Conservation (phyloP, 768 basidiomycete species). For the Guyanaporus albipodus region DNA sequence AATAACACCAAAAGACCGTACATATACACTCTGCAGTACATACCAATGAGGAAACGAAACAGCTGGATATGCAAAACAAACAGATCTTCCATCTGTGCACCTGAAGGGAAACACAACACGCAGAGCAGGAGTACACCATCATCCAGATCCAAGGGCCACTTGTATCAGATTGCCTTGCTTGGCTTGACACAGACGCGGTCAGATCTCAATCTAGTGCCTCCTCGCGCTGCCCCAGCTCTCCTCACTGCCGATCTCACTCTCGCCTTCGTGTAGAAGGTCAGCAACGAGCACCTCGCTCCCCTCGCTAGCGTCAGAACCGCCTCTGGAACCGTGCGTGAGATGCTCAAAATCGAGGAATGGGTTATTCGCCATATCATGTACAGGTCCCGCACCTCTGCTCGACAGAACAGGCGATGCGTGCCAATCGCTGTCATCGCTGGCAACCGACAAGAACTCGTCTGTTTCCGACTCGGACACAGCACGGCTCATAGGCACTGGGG, state of each 20-base stretch:
- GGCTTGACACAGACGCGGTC: not conserved
- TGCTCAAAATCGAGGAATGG: slow-evolving; percentile 26
- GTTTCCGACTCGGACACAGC: slow-evolving; percentile 19
- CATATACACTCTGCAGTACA: no score
- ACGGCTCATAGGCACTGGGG: slow-evolving; percentile 19
- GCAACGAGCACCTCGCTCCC: slow-evolving; percentile 18
- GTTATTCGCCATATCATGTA: slow-evolving; percentile 11
- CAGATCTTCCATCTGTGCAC: not conserved
- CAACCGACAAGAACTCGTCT: slow-evolving; percentile 26
- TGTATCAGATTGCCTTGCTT: no score
- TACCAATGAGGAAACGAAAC: not conserved
- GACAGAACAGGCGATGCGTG: not conserved
- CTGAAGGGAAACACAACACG: not conserved
- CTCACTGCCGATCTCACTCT: slow-evolving; percentile 21
- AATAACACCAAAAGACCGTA: no score
- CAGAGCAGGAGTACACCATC: no score
- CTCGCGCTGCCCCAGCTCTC: slow-evolving; percentile 27
- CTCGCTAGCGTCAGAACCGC: slow-evolving; percentile 12
- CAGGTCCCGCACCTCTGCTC: not conserved
- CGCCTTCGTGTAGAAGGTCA: slow-evolving; percentile 9
- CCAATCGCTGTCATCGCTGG: slow-evolving; percentile 18
- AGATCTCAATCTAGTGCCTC: slow-evolving; percentile 6
- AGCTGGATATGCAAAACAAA: no score
- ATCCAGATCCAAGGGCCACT: no score
- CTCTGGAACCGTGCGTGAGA: not conserved